A percentile compares a stretch with the other conserved stretches of the same genome.
Conservation (phyloP, 352 stramenopile species). For the Globisporangium sylvaticum region DNA sequence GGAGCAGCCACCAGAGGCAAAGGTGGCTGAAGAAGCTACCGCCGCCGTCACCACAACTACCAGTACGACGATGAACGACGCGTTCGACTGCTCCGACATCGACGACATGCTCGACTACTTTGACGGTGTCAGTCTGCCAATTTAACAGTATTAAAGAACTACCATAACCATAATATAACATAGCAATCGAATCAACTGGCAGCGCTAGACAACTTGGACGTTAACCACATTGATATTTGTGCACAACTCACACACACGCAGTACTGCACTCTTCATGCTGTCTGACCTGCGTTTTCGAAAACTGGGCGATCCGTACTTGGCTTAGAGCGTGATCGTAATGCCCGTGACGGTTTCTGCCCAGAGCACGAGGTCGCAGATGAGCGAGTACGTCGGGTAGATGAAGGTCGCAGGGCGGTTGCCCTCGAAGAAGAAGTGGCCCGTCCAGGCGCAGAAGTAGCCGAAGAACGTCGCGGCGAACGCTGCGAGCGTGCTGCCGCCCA, state of each 20-base stretch:
- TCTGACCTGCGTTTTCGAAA: neutral
- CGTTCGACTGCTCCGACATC: slow-evolving; percentile 33
- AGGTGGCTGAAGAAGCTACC: neutral
- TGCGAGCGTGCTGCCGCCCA: slow-evolving; percentile 22
- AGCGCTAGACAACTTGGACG: neutral
- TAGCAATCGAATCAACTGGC: neutral
- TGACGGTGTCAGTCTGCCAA: slow-evolving; percentile 55
- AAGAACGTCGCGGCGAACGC: slow-evolving; percentile 24
- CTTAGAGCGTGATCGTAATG: slow-evolving; percentile 28
- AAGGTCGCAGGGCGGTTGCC: slow-evolving; percentile 59
- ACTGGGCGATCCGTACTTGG: neutral
- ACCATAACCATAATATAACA: neutral
- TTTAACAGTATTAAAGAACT: slow-evolving; percentile 23
- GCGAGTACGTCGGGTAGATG: slow-evolving; percentile 63
- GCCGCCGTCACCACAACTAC: neutral
- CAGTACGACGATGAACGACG: neutral
- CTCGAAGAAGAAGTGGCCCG: slow-evolving; percentile 65
- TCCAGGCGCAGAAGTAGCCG: slow-evolving; percentile 62
- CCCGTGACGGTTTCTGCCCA: slow-evolving; percentile 44
- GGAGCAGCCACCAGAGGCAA: neutral
- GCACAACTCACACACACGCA: neutral
- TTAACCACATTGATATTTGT: no score
- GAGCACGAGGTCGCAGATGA: slow-evolving; percentile 58
- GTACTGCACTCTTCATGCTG: neutral
- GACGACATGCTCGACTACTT: slow-evolving; percentile 81